phyloP scores from a whole-genome alignment of 139 green algal genomes.

The Zygnema cylindricum region DNA sequence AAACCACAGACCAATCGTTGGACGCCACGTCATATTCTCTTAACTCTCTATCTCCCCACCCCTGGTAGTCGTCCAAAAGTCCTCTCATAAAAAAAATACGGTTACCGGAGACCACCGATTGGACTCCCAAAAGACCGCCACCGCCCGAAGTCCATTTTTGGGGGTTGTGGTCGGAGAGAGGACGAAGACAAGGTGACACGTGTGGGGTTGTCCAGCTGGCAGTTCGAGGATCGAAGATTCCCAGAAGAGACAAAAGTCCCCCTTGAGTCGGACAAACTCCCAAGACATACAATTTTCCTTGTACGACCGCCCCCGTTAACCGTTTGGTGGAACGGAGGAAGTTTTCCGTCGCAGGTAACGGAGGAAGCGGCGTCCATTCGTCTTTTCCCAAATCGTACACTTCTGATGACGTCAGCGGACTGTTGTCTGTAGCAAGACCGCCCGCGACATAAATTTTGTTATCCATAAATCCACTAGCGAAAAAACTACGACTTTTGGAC shows the following conservation, averaged over 20 bases:
- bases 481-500: neutral
- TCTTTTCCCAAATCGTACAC: neutral
- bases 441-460: neutral
- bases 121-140: neutral
- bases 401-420: neutral
- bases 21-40: neutral
- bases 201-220: neutral
- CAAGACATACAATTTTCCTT: conserved; percentile 12
- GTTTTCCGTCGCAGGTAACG: neutral
- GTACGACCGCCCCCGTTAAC: neutral
- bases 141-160: neutral
- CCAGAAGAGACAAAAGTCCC: neutral
- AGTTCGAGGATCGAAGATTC: neutral
- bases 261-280: neutral
- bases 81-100: neutral
- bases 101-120: neutral
- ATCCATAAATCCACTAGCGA: neutral
- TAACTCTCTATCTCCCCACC: conserved; percentile 4
- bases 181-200: neutral
- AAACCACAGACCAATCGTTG: neutral
- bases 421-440: neutral
- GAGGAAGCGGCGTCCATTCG: neutral
- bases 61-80: conserved; percentile 2
- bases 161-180: neutral
- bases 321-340: neutral